These are phyloP conservation scores for Moelleriella libera DNA, from an alignment of 2,329 filamentous ascomycete species.

Conservation along the genomic window DNA sequence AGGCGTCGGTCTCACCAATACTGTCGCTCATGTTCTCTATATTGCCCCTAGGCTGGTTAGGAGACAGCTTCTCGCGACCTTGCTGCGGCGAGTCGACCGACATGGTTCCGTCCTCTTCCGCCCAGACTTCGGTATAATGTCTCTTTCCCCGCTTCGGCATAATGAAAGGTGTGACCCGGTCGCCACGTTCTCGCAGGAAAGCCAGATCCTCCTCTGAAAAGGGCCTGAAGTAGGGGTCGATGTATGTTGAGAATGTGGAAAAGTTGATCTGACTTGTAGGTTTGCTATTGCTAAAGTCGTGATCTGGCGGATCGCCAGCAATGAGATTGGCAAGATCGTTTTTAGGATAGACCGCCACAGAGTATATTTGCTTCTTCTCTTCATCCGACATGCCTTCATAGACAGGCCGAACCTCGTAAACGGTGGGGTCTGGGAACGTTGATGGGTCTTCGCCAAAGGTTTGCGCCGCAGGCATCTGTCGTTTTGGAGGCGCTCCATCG, in stretches of 20 bases:
- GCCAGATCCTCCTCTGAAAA: slow-evolving; percentile 89
- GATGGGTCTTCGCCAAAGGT: slow-evolving; percentile 88
- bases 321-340: slow-evolving; percentile 74
- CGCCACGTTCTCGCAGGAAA: slow-evolving; percentile 80
- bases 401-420: slow-evolving; percentile 80
- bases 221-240: slow-evolving; percentile 81
- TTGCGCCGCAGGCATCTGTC: slow-evolving; percentile 61
- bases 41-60: slow-evolving; percentile 71
- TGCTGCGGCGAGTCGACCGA: slow-evolving; percentile 52
- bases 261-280: slow-evolving; percentile 90
- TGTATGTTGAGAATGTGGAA: slow-evolving; percentile 79
- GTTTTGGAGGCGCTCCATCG: slow-evolving; percentile 44
- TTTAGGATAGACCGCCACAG: slow-evolving; percentile 70
- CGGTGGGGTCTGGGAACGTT: slow-evolving; percentile 78
- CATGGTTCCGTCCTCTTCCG: slow-evolving; percentile 79
- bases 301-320: slow-evolving; percentile 78
- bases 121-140: slow-evolving; percentile 84
- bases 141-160: slow-evolving; percentile 75
- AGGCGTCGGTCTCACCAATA: slow-evolving; percentile 72
- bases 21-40: slow-evolving; percentile 83
- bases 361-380: slow-evolving; percentile 78
- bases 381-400: slow-evolving; percentile 65
- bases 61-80: slow-evolving; percentile 50
- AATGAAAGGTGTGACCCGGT: slow-evolving; percentile 69
- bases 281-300: slow-evolving; percentile 90